Conservation (phyloP, 306 rosid species). For the Heteromeles arbutifolia region DNA sequence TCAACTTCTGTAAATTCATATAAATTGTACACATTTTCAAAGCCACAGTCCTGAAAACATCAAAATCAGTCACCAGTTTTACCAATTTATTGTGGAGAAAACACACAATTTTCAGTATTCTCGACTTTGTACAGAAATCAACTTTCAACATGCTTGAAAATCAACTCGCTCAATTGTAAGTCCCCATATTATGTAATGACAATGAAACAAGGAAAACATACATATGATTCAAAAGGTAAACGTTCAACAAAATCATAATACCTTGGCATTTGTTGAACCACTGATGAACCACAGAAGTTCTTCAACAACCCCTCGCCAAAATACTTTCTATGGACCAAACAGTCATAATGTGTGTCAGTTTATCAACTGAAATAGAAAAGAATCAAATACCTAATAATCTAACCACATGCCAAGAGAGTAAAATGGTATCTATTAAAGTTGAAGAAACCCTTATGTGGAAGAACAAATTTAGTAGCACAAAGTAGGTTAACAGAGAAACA, state of each 20-base stretch:
- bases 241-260: conserved; percentile 16
- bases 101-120: neutral
- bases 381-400: conserved; percentile 8
- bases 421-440: conserved; percentile 3
- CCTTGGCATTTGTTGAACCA: conserved; percentile 97
- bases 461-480: neutral
- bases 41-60: neutral
- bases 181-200: neutral
- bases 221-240: neutral
- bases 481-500: neutral
- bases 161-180: neutral
- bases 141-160: neutral
- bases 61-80: neutral
- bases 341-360: conserved; percentile 31
- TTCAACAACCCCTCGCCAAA: conserved; percentile 98
- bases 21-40: neutral
- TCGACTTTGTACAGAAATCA: neutral
- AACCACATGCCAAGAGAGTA: conserved; percentile 1
- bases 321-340: conserved; percentile 70
- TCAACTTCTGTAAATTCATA: neutral
- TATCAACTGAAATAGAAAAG: neutral
- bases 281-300: conserved; percentile 98
- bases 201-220: neutral
- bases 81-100: neutral
- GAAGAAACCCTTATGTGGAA: neutral